Conservation (phyloP, 805 yeast species). For the Spathaspora passalidarum region DNA sequence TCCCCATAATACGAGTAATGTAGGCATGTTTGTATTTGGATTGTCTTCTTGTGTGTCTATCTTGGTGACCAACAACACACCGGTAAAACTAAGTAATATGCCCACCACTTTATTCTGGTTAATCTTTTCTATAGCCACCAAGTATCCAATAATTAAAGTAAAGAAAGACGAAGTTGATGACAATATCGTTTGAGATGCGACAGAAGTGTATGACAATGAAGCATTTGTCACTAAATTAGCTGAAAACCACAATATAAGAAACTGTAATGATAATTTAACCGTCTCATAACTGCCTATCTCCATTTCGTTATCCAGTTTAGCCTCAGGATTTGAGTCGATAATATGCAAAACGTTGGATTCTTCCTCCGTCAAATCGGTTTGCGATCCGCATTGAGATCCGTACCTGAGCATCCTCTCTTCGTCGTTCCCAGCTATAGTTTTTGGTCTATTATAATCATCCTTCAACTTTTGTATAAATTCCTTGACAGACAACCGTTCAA, state of each 20-base stretch:
- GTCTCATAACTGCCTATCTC: constrained; percentile 58
- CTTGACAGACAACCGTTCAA: constrained; percentile 21
- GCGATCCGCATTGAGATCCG: constrained; percentile 21
- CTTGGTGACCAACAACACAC: constrained; percentile 76
- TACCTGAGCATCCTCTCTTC: constrained; percentile 22
- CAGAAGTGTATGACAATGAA: constrained; percentile 82
- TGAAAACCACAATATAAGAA: constrained; percentile 83
- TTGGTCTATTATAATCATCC: constrained; percentile 18
- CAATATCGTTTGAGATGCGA: constrained; percentile 89
- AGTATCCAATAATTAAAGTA: constrained; percentile 78
- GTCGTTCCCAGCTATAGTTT: constrained; percentile 12
- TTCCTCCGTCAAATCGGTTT: constrained; percentile 8
- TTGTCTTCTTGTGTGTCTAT: constrained; percentile 43
- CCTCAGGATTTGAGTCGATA: constrained; percentile 6
- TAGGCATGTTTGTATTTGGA: constrained; percentile 20
- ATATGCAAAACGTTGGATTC: constrained; percentile 1
- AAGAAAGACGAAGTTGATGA: constrained; percentile 92
- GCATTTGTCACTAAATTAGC: constrained; percentile 91
- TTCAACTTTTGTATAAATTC: constrained; percentile 22
- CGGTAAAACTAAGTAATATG: constrained; percentile 66
- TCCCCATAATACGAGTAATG: constrained; percentile 49
- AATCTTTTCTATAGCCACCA: constrained; percentile 68
- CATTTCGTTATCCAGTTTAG: constrained; percentile 5
- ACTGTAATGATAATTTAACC: constrained; percentile 69
- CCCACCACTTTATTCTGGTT: constrained; percentile 66